Evolutionary conservation across 1,284 basidiomycete genomes (phyloP).

Genomic region (Wolfiporia cocos): DNA sequence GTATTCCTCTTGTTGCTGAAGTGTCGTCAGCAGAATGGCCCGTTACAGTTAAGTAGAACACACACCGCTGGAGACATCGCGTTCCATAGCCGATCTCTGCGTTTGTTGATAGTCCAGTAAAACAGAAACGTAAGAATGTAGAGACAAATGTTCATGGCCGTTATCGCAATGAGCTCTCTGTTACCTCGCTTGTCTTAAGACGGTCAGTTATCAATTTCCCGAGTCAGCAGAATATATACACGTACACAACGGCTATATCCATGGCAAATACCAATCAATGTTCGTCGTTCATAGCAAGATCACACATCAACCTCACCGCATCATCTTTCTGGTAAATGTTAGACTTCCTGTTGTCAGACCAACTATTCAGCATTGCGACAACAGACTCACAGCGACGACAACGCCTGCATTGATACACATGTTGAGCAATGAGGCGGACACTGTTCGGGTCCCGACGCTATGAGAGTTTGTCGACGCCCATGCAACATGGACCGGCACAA

Average conservation of each 20-base stretch:
- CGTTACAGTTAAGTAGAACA: neutral
- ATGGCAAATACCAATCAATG: neutral
- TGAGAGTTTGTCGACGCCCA: conserved; percentile 60
- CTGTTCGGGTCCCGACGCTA: conserved; percentile 50
- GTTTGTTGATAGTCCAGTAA: conserved; percentile 46
- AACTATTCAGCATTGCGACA: neutral
- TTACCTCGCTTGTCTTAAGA: conserved; percentile 37
- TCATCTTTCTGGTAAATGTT: conserved; percentile 30
- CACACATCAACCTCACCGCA: conserved; percentile 12
- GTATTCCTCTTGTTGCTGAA: conserved; percentile 48
- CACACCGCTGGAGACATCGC: conserved; percentile 43
- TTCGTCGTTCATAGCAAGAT: neutral
- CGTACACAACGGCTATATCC: conserved; percentile 39
- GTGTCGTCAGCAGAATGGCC: neutral
- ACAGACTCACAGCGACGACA: conserved; percentile 38
- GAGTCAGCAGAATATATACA: too few relatives aligned
- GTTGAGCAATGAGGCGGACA: conserved; percentile 54
- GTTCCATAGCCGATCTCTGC: conserved; percentile 48
- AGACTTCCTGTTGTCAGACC: conserved; percentile 18
- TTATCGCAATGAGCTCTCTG: conserved; percentile 29
- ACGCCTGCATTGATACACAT: conserved; percentile 57
- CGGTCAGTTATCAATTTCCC: too few relatives aligned
- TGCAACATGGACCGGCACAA: conserved; percentile 45
- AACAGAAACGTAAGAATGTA: conserved; percentile 49
- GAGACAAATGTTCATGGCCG: conserved; percentile 34